Conservation (phyloP, 2,329 filamentous ascomycete genomes). For the Monosporascus cannonballus region DNA sequence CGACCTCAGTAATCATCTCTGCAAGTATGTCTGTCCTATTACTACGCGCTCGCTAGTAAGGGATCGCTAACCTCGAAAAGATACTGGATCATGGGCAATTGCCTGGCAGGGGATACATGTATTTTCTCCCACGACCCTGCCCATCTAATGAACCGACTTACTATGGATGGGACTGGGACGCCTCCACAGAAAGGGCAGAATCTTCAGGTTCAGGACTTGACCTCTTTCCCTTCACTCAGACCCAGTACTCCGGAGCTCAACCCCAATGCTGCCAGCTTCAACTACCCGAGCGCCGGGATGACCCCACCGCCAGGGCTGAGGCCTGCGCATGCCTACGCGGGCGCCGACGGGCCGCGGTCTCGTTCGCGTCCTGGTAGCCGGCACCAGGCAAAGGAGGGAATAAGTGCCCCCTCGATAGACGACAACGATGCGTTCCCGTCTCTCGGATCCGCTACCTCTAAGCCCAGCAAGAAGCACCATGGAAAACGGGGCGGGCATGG, state of each 20-base stretch:
- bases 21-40: slow-evolving; percentile 68
- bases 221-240: slow-evolving; percentile 74
- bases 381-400: slow-evolving; percentile 57
- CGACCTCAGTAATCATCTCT: slow-evolving; percentile 89
- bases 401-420: slow-evolving; percentile 72
- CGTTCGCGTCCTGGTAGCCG: slow-evolving; percentile 82
- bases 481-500: slow-evolving; percentile 84
- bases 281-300: slow-evolving; percentile 47
- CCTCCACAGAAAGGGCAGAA: slow-evolving; percentile 60
- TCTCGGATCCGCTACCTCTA: slow-evolving; percentile 68
- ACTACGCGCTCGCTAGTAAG: slow-evolving; percentile 30
- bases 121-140: slow-evolving; percentile 96
- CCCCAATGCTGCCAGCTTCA: slow-evolving; percentile 45
- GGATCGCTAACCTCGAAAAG: slow-evolving; percentile 58
- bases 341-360: slow-evolving; percentile 58
- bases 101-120: slow-evolving; percentile 86
- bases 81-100: slow-evolving; percentile 95
- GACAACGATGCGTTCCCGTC: slow-evolving; percentile 95
- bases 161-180: slow-evolving; percentile 61
- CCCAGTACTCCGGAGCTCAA: slow-evolving; percentile 52
- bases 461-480: slow-evolving; percentile 84
- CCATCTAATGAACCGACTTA: slow-evolving; percentile 75
- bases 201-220: slow-evolving; percentile 77
- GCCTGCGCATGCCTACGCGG: slow-evolving; percentile 45
- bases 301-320: slow-evolving; percentile 67